Conservation (phyloP, 2,329 filamentous ascomycete genomes). For the Paecilomyces sp. region DNA sequence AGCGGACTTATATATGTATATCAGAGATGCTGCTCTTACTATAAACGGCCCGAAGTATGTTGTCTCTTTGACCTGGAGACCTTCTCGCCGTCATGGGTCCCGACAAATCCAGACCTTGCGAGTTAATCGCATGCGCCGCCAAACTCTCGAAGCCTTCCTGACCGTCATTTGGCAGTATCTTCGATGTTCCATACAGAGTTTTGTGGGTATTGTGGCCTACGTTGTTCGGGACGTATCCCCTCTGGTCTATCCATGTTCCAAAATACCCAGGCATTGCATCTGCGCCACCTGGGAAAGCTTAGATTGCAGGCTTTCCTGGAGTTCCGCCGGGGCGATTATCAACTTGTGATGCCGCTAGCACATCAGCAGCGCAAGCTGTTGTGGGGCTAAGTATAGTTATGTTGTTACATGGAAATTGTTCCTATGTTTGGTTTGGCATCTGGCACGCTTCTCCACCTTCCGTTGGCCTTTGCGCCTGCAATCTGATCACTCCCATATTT, state of each 20-base stretch:
- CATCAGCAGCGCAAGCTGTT: slow-evolving; percentile 8
- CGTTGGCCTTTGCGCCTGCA: slow-evolving; percentile 2
- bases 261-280: background rate
- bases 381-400: slow-evolving; percentile 5
- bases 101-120: background rate
- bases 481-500: background rate
- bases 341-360: slow-evolving; percentile 4
- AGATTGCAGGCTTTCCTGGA: background rate
- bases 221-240: background rate
- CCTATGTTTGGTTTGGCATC: slow-evolving; percentile 33
- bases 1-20: background rate
- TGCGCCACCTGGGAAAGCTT: background rate
- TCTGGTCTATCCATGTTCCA: slow-evolving; percentile 1
- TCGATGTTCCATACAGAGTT: background rate
- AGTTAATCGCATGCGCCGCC: background rate
- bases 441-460: slow-evolving; percentile 6
- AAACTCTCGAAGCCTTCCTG: background rate
- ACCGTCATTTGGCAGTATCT: background rate
- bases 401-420: slow-evolving; percentile 34
- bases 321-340: background rate
- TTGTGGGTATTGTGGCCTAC: background rate
- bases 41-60: background rate
- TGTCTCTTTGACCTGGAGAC: background rate
- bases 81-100: background rate
- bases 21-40: background rate